Conservation (phyloP, 345 rosid genomes). For the Hibiscus mutabilis region DNA sequence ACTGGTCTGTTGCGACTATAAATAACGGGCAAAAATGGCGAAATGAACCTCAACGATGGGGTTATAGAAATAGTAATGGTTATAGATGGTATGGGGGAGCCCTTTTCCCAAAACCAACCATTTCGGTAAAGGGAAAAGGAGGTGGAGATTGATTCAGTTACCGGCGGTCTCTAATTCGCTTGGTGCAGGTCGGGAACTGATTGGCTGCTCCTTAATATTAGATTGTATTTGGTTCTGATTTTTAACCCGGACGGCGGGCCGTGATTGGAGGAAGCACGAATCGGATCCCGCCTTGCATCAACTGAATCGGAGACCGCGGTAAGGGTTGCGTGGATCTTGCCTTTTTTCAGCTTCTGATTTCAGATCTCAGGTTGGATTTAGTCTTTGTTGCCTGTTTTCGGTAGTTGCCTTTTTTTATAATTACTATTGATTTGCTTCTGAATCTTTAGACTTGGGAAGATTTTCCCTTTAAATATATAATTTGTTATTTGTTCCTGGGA, state of each 20-base stretch:
- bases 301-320: conserved; percentile 93
- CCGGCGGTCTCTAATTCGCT: conserved; percentile 93
- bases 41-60: conserved; percentile 14
- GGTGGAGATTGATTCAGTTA: conserved; percentile 24
- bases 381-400: neutral
- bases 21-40: conserved; percentile 12
- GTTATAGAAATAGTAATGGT: conserved; percentile 3
- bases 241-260: conserved; percentile 15
- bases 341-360: neutral
- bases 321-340: conserved; percentile 19
- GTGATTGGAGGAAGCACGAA: conserved; percentile 29
- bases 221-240: neutral
- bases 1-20: conserved; percentile 32
- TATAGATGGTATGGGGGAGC: neutral
- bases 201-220: conserved; percentile 21
- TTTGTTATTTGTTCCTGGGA: neutral
- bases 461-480: neutral
- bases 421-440: neutral
- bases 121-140: neutral
- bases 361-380: conserved; percentile 38
- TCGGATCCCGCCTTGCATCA: conserved; percentile 96
- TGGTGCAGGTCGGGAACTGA: conserved; percentile 99
- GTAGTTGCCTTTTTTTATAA: neutral
- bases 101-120: neutral
- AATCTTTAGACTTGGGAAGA: neutral